Conservation (phyloP, 1,284 basidiomycete species). For the Moniliella sp. region DNA sequence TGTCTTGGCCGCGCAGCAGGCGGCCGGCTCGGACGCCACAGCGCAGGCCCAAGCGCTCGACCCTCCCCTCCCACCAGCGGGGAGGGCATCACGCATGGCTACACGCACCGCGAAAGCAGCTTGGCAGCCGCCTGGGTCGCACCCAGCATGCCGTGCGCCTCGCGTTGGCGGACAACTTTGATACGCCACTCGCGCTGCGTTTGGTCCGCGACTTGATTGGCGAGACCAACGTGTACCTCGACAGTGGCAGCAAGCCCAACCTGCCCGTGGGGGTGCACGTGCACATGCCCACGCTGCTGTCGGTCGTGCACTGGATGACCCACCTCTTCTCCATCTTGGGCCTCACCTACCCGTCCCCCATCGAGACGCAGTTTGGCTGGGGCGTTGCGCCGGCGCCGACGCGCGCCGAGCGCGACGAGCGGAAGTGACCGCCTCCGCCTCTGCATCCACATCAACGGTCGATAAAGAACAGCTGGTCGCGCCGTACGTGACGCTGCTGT, state of each 20-base stretch:
- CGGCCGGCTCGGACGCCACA: background rate
- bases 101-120: slow-evolving; percentile 17
- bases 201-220: slow-evolving; percentile 62
- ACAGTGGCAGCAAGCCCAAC: slow-evolving; percentile 38
- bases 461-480: slow-evolving; percentile 64
- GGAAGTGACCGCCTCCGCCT: background rate
- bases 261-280: slow-evolving; percentile 32
- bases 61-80: slow-evolving; percentile 1
- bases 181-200: slow-evolving; percentile 65
- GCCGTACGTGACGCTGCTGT: slow-evolving; percentile 67
- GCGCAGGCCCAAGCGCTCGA: background rate
- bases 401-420: slow-evolving; percentile 35
- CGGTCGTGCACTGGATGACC: slow-evolving; percentile 62
- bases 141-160: slow-evolving; percentile 59
- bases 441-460: slow-evolving; percentile 36
- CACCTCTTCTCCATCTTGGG: slow-evolving; percentile 86
- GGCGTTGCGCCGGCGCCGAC: slow-evolving; percentile 4
- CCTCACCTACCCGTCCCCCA: slow-evolving; percentile 52
- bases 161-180: slow-evolving; percentile 89
- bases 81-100: slow-evolving; percentile 35
- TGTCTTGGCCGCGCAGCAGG: slow-evolving; percentile 33
- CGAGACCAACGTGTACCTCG: slow-evolving; percentile 73
- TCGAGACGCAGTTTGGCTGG: slow-evolving; percentile 18
- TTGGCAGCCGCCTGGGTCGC: slow-evolving; percentile 44
- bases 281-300: slow-evolving; percentile 52